These are phyloP conservation scores for Aspergillus indologenus DNA, from an alignment of 495 filamentous ascomycete species.

Conservation along the genomic window DNA sequence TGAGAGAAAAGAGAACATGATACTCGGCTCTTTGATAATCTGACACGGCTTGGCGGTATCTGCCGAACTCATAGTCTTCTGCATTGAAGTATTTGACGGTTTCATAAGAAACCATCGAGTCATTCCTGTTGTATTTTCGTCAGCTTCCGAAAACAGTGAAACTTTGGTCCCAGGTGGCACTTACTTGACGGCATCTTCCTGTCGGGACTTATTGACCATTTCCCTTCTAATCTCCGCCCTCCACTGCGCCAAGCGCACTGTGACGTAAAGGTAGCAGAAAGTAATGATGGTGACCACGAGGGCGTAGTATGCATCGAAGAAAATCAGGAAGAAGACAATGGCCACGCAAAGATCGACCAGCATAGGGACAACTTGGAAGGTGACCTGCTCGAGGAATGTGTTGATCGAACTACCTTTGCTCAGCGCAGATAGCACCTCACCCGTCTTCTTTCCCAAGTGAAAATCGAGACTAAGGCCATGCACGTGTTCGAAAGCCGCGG, in stretches of 20 bases:
- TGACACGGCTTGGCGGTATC: slow-evolving; percentile 74
- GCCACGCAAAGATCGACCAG: slow-evolving; percentile 85
- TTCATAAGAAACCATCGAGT: slow-evolving; percentile 96
- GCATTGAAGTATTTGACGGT: slow-evolving; percentile 99
- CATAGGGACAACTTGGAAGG: slow-evolving; percentile 95
- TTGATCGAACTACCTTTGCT: slow-evolving; percentile 97
- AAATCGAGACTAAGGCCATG: slow-evolving; percentile 94
- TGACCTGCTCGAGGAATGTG: slow-evolving; percentile 91
- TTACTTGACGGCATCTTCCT: slow-evolving; percentile 90
- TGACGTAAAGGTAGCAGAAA: slow-evolving; percentile 95
- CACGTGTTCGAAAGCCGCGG: slow-evolving; percentile 94
- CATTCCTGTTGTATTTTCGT: slow-evolving; percentile 55
- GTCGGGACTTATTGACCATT: slow-evolving; percentile 90
- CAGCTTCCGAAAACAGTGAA: slow-evolving; percentile 16
- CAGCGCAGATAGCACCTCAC: slow-evolving; percentile 89
- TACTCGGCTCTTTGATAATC: slow-evolving; percentile 87
- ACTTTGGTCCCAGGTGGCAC: slow-evolving; percentile 6
- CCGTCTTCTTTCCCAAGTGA: slow-evolving; percentile 93
- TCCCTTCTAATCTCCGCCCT: slow-evolving; percentile 82
- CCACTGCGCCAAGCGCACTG: slow-evolving; percentile 92
- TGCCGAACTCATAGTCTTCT: slow-evolving; percentile 85
- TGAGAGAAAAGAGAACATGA: slow-evolving; percentile 80
- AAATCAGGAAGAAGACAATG: slow-evolving; percentile 76
- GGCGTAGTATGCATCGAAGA: slow-evolving; percentile 87
- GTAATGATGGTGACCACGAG: slow-evolving; percentile 85